These are phyloP conservation scores for Cercophora sp. DNA, from an alignment of 495 filamentous ascomycete genomes.

Conservation along the genomic window DNA sequence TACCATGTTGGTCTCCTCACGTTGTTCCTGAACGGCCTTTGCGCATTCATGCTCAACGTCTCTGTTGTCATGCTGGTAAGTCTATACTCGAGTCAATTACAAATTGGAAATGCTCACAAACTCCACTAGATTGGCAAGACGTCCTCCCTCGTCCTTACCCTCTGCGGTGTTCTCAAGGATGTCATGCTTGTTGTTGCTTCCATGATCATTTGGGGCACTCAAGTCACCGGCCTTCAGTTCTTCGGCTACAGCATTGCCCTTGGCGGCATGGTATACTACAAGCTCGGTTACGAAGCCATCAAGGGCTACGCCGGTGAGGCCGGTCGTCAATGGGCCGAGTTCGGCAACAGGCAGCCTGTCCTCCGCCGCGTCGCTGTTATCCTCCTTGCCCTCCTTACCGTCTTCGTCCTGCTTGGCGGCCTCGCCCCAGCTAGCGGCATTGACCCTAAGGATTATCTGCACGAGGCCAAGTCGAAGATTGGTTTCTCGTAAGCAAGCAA, in stretches of 20 bases:
- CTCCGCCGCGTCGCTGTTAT: conserved; percentile 73
- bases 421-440: conserved; percentile 49
- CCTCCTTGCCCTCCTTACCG: conserved; percentile 49
- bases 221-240: conserved; percentile 76
- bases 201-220: conserved; percentile 84
- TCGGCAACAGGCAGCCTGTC: conserved; percentile 68
- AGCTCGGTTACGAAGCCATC: conserved; percentile 82
- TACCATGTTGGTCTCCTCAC: conserved; percentile 69
- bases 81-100: neutral
- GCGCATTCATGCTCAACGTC: conserved; percentile 86
- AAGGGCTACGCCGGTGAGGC: conserved; percentile 70
- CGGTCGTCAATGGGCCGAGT: conserved; percentile 77
- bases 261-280: conserved; percentile 91
- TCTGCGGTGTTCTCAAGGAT: conserved; percentile 98
- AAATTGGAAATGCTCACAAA: neutral
- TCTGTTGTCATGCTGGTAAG: conserved; percentile 92
- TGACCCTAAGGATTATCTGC: conserved; percentile 42
- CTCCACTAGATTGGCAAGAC: conserved; percentile 84
- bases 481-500: conserved; percentile 31
- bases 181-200: conserved; percentile 88
- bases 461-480: conserved; percentile 45
- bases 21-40: conserved; percentile 73
- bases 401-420: conserved; percentile 64
- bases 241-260: conserved; percentile 95
- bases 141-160: conserved; percentile 90